A percentile compares a stretch with the other conserved stretches of the same genome.
Conservation (phyloP, 2,329 filamentous ascomycete species). For the Colletotrichum chlorophyti region DNA sequence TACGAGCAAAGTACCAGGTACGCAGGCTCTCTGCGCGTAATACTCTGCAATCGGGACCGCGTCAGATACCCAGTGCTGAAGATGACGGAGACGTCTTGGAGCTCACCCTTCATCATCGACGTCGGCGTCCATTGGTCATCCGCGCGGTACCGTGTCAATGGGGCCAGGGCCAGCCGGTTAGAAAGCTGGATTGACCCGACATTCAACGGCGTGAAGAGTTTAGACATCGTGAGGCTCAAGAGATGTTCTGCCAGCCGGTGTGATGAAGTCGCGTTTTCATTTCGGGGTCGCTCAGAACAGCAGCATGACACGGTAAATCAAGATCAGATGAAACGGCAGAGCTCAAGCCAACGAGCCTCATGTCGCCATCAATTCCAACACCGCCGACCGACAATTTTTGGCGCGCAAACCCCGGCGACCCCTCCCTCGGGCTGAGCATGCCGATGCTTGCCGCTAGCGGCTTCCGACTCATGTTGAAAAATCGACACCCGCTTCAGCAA, state of each 20-base stretch:
- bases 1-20: slow-evolving; percentile 57
- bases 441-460: background rate
- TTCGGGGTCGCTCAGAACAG: background rate
- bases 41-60: slow-evolving; percentile 30
- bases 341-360: background rate
- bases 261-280: too few species aligned
- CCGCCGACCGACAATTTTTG: too few species aligned
- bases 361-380: background rate
- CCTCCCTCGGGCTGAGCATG: background rate
- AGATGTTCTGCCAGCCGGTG: too few species aligned
- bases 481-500: too few species aligned
- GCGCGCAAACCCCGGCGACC: background rate
- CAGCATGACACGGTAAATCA: background rate
- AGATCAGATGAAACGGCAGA: background rate
- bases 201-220: slow-evolving; percentile 26
- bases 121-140: slow-evolving; percentile 31
- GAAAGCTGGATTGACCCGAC: slow-evolving; percentile 29
- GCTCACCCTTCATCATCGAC: slow-evolving; percentile 28
- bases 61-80: background rate
- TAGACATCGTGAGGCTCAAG: slow-evolving; percentile 22
- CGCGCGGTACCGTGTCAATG: slow-evolving; percentile 32
- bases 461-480: background rate
- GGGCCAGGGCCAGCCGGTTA: slow-evolving; percentile 32
- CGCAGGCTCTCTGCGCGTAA: slow-evolving; percentile 38
- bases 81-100: too few species aligned